Evolutionary conservation across 352 stramenopile genomes (phyloP).

Genomic region (Phytophthora meadii): DNA sequence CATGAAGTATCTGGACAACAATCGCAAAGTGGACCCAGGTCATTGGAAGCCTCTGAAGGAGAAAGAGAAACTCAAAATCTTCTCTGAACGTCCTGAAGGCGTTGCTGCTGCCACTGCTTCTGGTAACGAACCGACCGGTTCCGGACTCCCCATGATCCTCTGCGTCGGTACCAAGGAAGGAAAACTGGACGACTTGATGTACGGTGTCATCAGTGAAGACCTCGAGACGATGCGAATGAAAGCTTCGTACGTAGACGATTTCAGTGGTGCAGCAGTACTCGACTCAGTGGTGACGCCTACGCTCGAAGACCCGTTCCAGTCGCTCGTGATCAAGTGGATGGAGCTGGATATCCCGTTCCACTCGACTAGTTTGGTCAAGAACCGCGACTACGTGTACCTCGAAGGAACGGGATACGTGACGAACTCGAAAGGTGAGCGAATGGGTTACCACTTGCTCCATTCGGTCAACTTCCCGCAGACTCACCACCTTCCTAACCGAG

Average conservation of each 20-base stretch:
- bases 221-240: slow-evolving; percentile 13
- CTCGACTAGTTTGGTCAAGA: slow-evolving; percentile 20
- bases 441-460: slow-evolving; percentile 24
- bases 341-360: slow-evolving; percentile 33
- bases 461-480: slow-evolving; percentile 29
- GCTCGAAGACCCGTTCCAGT: slow-evolving; percentile 29
- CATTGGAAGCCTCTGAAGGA: slow-evolving; percentile 20
- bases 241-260: slow-evolving; percentile 18
- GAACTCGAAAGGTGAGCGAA: slow-evolving; percentile 1
- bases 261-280: slow-evolving; percentile 41
- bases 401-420: slow-evolving; percentile 29
- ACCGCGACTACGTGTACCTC: slow-evolving; percentile 31
- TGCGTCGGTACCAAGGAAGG: slow-evolving; percentile 16
- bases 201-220: slow-evolving; percentile 14
- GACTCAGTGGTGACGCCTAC: slow-evolving; percentile 33
- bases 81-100: slow-evolving; percentile 9
- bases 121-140: slow-evolving; percentile 8
- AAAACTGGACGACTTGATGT: slow-evolving; percentile 31
- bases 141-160: slow-evolving; percentile 25
- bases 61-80: slow-evolving; percentile 19
- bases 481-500: slow-evolving; percentile 12
- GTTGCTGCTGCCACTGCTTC: slow-evolving; percentile 3
- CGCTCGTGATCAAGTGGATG: slow-evolving; percentile 41
- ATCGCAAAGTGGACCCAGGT: neutral
- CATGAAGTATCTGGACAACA: slow-evolving; percentile 9